phyloP scores from a whole-genome alignment of 1,139 yeast genomes.

The Suhomyces panamericanus region DNA sequence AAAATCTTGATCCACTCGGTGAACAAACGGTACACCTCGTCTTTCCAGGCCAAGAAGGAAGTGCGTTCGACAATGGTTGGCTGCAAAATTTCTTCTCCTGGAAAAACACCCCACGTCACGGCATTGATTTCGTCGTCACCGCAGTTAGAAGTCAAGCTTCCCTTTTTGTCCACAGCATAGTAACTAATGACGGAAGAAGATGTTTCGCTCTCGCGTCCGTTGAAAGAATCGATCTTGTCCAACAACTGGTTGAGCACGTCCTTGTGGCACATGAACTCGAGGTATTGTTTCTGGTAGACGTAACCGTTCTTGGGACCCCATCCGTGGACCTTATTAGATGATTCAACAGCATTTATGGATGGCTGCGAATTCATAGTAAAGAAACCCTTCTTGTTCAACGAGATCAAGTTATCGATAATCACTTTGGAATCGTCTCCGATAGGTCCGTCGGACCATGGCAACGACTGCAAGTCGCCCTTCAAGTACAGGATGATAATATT shows the following conservation, averaged over 20 bases:
- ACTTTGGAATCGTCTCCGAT: slow-evolving; percentile 73
- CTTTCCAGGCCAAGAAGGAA: slow-evolving; percentile 94
- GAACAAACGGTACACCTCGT: slow-evolving; percentile 84
- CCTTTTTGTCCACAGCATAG: slow-evolving; percentile 71
- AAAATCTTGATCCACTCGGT: slow-evolving; percentile 74
- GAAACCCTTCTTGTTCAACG: slow-evolving; percentile 64
- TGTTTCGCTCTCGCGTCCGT: slow-evolving; percentile 41
- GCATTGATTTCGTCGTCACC: slow-evolving; percentile 83
- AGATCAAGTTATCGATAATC: slow-evolving; percentile 59
- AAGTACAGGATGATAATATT: slow-evolving; percentile 64
- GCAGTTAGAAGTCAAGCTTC: slow-evolving; percentile 64
- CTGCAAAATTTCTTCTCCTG: slow-evolving; percentile 86
- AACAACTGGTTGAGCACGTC: slow-evolving; percentile 43
- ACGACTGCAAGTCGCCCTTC: slow-evolving; percentile 65
- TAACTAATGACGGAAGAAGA: slow-evolving; percentile 57
- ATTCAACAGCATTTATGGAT: slow-evolving; percentile 76
- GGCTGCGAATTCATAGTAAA: slow-evolving; percentile 94
- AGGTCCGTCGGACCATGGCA: slow-evolving; percentile 97
- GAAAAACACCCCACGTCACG: slow-evolving; percentile 97
- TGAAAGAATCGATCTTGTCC: slow-evolving; percentile 38
- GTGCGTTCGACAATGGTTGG: slow-evolving; percentile 92
- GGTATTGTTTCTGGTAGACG: slow-evolving; percentile 91
- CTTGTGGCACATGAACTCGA: slow-evolving; percentile 80
- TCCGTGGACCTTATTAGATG: slow-evolving; percentile 73
- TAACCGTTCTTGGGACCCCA: slow-evolving; percentile 97